Base-by-base conservation (phyloP, 257 asterid genomes). In the Echites panduratus region DNA sequence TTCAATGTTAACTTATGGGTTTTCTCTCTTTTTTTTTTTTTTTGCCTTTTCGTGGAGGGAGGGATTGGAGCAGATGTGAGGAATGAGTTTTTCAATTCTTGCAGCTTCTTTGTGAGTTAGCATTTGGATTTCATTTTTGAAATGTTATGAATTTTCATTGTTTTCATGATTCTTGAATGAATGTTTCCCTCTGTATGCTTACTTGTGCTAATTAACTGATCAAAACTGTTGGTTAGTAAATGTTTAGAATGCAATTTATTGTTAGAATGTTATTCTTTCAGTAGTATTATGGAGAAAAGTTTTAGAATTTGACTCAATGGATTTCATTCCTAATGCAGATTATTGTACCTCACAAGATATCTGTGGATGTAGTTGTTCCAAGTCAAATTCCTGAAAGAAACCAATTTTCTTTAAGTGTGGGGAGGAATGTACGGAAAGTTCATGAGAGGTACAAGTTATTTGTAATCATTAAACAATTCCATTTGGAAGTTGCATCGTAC, bases 301-400 rank as follows among this genome's bases (percentile, higher is more conserved):
- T 32, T n/a, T 43, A 14, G 32, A 9, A 7, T 5, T 50, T 40
- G 32, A 40, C 14, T 8, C 3, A 4, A n/a, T 14, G 14, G n/a
- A 19, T 52, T 50, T 17, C 35, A 38, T 71, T 61, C 20, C 29
- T 9, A 27, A 17, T 53, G 71, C 83, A 85, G 87, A 68, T 66
- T 57, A 74, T 64, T 57, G 24, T 75, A 17, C 66, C 73, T 32
- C 79, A 32, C n/a, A 74, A 73, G 83, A 84, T 64, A 59, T 68
- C 27, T 71, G 63, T 65, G 49, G 76, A 69, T 77, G 73, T 53
- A 48, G 32, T 52, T 53, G 1, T 74, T 53, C 72, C 22, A 9
- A 64, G 76, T 48, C 82, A 61, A 68, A 61, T 62, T 63, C 45
- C 66, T 66, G 43, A 43, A 63, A 77, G 76, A 78, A 77, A 75